Evolutionary conservation across 257 asterid species (phyloP).

Genomic region (Solanum verrucosum): DNA sequence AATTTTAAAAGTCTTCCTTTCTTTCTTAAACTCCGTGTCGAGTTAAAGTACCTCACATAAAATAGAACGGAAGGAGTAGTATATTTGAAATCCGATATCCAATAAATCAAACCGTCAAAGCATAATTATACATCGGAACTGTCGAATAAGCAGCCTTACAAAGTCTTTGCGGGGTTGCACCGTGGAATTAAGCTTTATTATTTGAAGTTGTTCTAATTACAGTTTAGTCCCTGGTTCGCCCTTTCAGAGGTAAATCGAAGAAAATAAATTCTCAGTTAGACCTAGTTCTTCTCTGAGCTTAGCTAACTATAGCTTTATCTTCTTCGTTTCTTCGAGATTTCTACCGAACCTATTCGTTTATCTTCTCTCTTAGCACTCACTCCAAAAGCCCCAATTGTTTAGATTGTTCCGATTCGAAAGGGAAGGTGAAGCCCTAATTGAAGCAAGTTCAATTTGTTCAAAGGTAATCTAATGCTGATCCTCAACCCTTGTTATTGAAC

Average conservation of each 20-base stretch:
- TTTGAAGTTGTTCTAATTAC: neutral
- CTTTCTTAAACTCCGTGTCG: too few species aligned
- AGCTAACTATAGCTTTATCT: neutral
- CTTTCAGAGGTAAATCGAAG: neutral
- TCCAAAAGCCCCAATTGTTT: neutral
- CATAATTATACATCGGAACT: too few species aligned
- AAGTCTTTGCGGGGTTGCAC: neutral
- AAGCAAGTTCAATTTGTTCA: neutral
- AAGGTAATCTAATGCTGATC: neutral
- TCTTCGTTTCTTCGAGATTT: neutral
- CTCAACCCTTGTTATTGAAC: neutral
- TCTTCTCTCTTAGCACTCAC: neutral
- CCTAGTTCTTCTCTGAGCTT: neutral
- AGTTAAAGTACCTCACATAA: too few species aligned
- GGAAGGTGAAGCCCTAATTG: neutral
- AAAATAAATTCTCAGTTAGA: neutral
- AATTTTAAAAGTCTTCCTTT: too few species aligned
- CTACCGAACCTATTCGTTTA: neutral
- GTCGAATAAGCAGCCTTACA: neutral
- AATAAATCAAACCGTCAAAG: too few species aligned
- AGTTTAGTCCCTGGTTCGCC: neutral
- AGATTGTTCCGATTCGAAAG: neutral
- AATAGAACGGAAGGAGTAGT: too few species aligned
- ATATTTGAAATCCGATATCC: too few species aligned
- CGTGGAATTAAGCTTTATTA: neutral